Evolutionary conservation across 495 filamentous ascomycete genomes (phyloP), one percentile per base, ranked within the genome.

Genomic region (Penicillium verhagenii): DNA sequence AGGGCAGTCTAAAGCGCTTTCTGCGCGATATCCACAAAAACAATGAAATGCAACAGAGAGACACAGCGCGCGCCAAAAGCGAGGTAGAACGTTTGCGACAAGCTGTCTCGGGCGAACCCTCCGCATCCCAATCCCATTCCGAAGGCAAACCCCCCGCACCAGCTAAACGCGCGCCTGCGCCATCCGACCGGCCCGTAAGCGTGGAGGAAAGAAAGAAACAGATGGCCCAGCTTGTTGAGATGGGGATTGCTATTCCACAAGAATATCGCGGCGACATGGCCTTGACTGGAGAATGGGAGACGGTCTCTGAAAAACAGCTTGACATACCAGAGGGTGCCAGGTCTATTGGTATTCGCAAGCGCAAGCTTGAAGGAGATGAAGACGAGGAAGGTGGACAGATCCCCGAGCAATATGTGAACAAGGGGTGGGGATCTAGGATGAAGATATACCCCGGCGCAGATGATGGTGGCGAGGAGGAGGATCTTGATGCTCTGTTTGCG

Each of bases 41-140:
- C 43, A 88, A 93, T 65, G 90, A 96, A 57, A 81, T 82, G 44
- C 82, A 91, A 44, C 82, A 88, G 60, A 80, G 85, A 28, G 91
- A 96, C 6, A 85, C 89, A 54, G 84, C 92, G 39, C 77, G 86
- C 14, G 94, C 94, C 1, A 91, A 89, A 62, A 80, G 82, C 35
- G 95, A 99, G 64, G 85, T 99, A 29, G 91, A 90, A 50, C 75
- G 94, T 23, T 75, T 99, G 45, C 91, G 93, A 72, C 87, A 90
- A 13, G 71, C 94, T 19, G 84, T 94, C 14, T 68, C 79, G 0
- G 74, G 79, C 20, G 67, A 66, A 3, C 29, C 70, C 21, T 39
- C 63, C 31, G 55, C 68, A 2, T 58, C 71, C 19, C 56, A 61
- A 28, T 58, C 71, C 19, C 56, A 61, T 26, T 52, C 54, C 38